A percentile compares a stretch with the other conserved stretches of the same genome.
phyloP scores from a whole-genome alignment of 108 stramenopile genomes.

The Cyclotella atomus region DNA sequence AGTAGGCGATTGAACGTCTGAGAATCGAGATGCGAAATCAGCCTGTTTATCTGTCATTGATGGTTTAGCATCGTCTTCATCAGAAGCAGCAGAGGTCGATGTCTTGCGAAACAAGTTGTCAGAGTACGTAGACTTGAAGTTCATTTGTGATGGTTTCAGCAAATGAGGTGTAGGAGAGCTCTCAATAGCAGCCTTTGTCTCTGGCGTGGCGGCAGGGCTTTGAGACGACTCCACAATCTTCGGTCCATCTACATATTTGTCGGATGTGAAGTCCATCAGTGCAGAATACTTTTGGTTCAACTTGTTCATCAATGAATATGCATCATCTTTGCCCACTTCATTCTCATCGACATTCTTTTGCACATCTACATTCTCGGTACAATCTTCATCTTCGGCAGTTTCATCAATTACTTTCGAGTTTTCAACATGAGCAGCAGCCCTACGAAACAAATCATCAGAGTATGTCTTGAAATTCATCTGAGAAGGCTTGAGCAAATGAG shows the following conservation, averaged over 20 bases:
- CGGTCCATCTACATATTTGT: neutral
- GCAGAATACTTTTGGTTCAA: neutral
- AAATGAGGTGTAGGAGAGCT: neutral
- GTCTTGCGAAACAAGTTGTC: neutral
- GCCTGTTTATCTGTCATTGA: neutral
- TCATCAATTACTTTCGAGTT: neutral
- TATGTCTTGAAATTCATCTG: conserved; percentile 8
- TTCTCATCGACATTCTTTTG: neutral
- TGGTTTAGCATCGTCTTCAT: neutral
- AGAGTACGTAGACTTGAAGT: neutral
- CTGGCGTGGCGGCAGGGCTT: too few species aligned
- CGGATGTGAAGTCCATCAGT: neutral
- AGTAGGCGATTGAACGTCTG: neutral
- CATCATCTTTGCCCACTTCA: neutral
- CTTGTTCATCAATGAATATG: neutral
- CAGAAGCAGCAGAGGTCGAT: neutral
- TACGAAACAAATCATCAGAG: neutral
- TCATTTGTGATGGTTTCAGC: neutral
- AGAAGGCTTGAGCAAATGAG: conserved; percentile 3
- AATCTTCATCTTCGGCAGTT: neutral
- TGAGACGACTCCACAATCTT: too few species aligned
- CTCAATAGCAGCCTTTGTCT: too few species aligned
- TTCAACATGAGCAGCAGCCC: neutral
- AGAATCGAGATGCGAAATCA: conserved; percentile 5
- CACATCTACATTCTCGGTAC: neutral